These are phyloP conservation scores for Russula sp. DNA, from an alignment of 768 basidiomycete species.

Conservation along the genomic window DNA sequence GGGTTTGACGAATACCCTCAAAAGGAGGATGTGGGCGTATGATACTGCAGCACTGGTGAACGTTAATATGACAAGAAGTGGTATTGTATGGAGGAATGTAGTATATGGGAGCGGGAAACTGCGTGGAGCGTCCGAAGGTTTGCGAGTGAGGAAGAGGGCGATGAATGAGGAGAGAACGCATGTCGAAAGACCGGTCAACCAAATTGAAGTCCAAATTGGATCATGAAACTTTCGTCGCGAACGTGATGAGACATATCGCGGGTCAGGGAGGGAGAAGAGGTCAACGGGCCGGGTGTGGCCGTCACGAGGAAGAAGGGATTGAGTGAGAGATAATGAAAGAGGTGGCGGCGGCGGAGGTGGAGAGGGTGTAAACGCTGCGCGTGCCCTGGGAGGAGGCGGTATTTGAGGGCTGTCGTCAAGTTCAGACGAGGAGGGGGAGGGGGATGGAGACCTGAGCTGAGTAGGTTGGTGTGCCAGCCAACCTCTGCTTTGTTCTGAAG, in stretches of 20 bases:
- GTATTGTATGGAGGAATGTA: slow-evolving; percentile 70
- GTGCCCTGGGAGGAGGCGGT: slow-evolving; percentile 40
- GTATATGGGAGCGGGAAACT: slow-evolving; percentile 62
- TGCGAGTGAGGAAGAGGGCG: slow-evolving; percentile 52
- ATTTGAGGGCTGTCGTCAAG: slow-evolving; percentile 41
- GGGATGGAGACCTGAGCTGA: slow-evolving; percentile 48
- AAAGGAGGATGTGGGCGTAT: slow-evolving; percentile 67
- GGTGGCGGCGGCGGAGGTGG: slow-evolving; percentile 42
- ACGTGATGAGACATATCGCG: slow-evolving; percentile 51
- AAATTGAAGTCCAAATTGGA: slow-evolving; percentile 61
- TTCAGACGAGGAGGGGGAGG: slow-evolving; percentile 34
- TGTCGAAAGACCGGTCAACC: slow-evolving; percentile 51
- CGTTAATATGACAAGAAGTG: slow-evolving; percentile 67
- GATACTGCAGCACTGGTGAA: slow-evolving; percentile 63
- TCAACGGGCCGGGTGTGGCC: slow-evolving; percentile 57
- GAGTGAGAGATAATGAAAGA: slow-evolving; percentile 64
- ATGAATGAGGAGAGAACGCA: slow-evolving; percentile 61
- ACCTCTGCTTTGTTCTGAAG: slow-evolving; percentile 37
- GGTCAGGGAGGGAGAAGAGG: slow-evolving; percentile 74
- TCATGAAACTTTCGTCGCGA: slow-evolving; percentile 70
- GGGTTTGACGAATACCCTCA: slow-evolving; percentile 78
- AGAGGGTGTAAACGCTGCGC: slow-evolving; percentile 33
- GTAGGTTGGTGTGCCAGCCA: slow-evolving; percentile 77
- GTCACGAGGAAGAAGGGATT: slow-evolving; percentile 73
- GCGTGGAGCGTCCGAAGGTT: slow-evolving; percentile 32